Conservation (phyloP, 768 basidiomycete genomes). For the Neoboletus subvelutipes region DNA sequence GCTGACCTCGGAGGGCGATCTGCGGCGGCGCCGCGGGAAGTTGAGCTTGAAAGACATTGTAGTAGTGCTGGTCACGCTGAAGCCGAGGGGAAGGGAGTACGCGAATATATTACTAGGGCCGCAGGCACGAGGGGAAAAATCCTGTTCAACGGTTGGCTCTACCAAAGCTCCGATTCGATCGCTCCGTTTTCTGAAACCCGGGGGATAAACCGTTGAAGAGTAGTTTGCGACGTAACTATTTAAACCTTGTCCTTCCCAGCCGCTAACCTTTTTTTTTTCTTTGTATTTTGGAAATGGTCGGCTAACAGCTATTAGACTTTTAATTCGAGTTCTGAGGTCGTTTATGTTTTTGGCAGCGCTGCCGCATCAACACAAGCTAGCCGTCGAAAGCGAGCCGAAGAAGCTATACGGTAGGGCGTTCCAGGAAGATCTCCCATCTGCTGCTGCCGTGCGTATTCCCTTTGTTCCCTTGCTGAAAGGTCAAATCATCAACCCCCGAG, state of each 20-base stretch:
- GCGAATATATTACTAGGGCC: neutral
- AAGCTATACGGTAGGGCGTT: neutral
- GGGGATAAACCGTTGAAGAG: neutral
- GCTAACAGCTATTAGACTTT: slow-evolving; percentile 1
- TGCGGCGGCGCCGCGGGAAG: no score
- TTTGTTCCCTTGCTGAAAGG: neutral
- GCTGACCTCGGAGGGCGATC: neutral
- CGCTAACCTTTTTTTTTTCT: neutral
- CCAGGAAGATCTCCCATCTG: neutral
- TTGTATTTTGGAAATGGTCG: neutral
- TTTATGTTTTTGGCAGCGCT: neutral
- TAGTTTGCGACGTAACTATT: neutral
- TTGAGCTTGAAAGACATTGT: neutral
- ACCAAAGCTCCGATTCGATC: neutral
- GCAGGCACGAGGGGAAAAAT: neutral
- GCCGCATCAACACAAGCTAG: neutral
- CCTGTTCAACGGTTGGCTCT: neutral
- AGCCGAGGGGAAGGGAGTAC: neutral
- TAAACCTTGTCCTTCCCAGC: neutral
- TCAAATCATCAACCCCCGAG: neutral
- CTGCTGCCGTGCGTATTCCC: neutral
- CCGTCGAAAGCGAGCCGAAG: neutral
- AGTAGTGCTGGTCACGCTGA: slow-evolving; percentile 3
- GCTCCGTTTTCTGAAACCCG: neutral
- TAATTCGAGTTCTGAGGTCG: neutral